These are phyloP conservation scores for Penicillium vulpinum DNA, from an alignment of 2,329 filamentous ascomycete genomes.

Conservation along the genomic window DNA sequence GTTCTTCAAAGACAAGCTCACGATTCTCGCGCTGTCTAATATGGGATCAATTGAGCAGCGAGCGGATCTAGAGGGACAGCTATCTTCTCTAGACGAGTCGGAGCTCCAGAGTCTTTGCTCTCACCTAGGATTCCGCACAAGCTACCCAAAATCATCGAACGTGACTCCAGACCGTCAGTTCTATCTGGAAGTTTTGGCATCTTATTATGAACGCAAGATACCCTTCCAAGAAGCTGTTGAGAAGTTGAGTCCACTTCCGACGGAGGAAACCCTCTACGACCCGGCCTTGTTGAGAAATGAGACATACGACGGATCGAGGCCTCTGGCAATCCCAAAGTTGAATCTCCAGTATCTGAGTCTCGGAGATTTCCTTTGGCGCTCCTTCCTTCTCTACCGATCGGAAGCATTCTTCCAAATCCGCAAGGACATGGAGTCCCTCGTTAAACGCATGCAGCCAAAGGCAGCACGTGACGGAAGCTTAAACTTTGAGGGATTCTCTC, in stretches of 20 bases:
- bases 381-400: slow-evolving; percentile 81
- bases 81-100: slow-evolving; percentile 70
- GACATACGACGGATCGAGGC: slow-evolving; percentile 79
- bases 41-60: slow-evolving; percentile 83
- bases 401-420: slow-evolving; percentile 94
- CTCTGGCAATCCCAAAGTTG: slow-evolving; percentile 87
- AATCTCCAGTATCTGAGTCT: slow-evolving; percentile 95
- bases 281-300: slow-evolving; percentile 76
- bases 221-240: slow-evolving; percentile 80
- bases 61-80: slow-evolving; percentile 72
- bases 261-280: slow-evolving; percentile 78
- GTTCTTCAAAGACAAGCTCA: slow-evolving; percentile 84
- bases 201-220: slow-evolving; percentile 71
- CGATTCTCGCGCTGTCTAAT: slow-evolving; percentile 88
- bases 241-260: slow-evolving; percentile 75
- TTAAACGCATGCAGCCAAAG: slow-evolving; percentile 76
- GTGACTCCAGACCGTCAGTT: slow-evolving; percentile 60
- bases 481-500: slow-evolving; percentile 79
- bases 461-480: slow-evolving; percentile 61
- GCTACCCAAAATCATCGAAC: slow-evolving; percentile 72
- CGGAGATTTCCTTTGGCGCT: slow-evolving; percentile 95
- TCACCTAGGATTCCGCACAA: slow-evolving; percentile 73
- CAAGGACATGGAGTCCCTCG: slow-evolving; percentile 80
- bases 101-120: slow-evolving; percentile 71
- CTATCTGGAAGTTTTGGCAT: slow-evolving; percentile 67